phyloP scores from a whole-genome alignment of 768 basidiomycete species.

The Suillus weaverae region DNA sequence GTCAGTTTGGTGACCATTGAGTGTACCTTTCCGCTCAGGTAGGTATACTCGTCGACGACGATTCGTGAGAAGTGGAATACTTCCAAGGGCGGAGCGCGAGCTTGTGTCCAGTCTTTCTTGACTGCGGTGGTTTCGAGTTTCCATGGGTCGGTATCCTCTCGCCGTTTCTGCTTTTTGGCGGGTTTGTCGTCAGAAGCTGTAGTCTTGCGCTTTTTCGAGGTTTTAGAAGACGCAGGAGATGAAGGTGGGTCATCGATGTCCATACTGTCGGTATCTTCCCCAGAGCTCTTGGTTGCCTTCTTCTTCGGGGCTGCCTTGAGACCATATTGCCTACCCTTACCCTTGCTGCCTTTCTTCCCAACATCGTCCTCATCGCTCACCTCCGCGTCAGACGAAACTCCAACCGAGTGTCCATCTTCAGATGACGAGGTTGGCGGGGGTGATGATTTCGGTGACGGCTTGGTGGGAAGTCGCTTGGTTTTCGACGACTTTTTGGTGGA shows the following conservation, averaged over 20 bases:
- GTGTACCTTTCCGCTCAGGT: constrained; percentile 78
- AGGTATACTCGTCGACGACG: constrained; percentile 94
- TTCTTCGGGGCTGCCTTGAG: constrained; percentile 17
- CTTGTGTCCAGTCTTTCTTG: constrained; percentile 70
- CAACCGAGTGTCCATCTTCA: constrained; percentile 25
- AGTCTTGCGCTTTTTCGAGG: constrained; percentile 47
- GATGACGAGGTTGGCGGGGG: constrained; percentile 30
- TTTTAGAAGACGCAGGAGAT: constrained; percentile 36
- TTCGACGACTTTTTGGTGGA: constrained; percentile 24
- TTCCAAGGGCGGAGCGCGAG: constrained; percentile 84
- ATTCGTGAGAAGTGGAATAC: constrained; percentile 90
- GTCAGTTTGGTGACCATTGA: constrained; percentile 75
- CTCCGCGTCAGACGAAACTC: constrained; percentile 26
- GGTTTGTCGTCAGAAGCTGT: constrained; percentile 32
- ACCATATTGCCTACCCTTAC: constrained; percentile 12
- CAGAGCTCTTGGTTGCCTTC: constrained; percentile 35
- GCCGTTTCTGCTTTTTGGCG: constrained; percentile 60
- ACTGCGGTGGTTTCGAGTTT: constrained; percentile 63
- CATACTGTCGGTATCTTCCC: constrained; percentile 46
- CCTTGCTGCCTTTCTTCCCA: constrained; percentile 25
- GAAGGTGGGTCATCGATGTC: constrained; percentile 52
- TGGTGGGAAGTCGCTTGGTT: constrained; percentile 16
- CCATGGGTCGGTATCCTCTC: constrained; percentile 74
- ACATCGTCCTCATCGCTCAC: constrained; percentile 23
- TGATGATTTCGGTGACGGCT: constrained; percentile 21